phyloP scores from a whole-genome alignment of 2,329 filamentous ascomycete genomes.

The Teratosphaeria gauchensis region DNA sequence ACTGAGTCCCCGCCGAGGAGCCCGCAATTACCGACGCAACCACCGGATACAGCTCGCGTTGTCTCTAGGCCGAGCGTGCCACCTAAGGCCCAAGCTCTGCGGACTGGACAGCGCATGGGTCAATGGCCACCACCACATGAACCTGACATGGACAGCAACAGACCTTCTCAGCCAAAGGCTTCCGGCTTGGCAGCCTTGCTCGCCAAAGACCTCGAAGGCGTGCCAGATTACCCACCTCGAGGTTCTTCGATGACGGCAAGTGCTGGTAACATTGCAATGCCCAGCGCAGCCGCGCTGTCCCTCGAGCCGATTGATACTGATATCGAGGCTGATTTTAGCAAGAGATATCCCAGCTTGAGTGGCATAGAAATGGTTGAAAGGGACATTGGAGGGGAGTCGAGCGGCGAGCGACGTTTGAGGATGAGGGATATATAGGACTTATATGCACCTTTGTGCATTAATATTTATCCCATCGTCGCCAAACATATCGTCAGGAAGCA shows the following conservation, averaged over 20 bases:
- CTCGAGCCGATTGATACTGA: slow-evolving; percentile 48
- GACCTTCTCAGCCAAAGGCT: slow-evolving; percentile 4
- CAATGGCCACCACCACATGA: slow-evolving; percentile 11
- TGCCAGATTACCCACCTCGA: slow-evolving; percentile 23
- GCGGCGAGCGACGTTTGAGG: background rate
- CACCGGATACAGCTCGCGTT: slow-evolving; percentile 6
- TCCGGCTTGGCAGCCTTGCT: slow-evolving; percentile 25
- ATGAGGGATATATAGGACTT: background rate
- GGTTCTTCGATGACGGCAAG: background rate
- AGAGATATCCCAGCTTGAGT: slow-evolving; percentile 75
- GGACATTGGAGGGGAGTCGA: slow-evolving; percentile 10
- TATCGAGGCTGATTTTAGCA: slow-evolving; percentile 63
- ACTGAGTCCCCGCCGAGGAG: background rate
- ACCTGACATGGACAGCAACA: background rate
- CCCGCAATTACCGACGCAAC: slow-evolving; percentile 18
- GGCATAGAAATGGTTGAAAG: slow-evolving; percentile 78
- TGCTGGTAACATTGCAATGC: background rate
- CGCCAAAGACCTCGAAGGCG: slow-evolving; percentile 28
- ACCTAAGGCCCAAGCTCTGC: slow-evolving; percentile 52
- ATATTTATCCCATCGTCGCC: too few relatives aligned
- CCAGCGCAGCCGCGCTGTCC: background rate
- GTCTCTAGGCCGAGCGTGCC: slow-evolving; percentile 44
- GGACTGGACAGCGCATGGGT: slow-evolving; percentile 30
- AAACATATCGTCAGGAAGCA: too few relatives aligned
- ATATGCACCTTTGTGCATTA: background rate